A percentile compares a stretch with the other conserved stretches of the same genome.
Conservation (phyloP, 352 stramenopile species). For the Phytopythium sindhum region DNA sequence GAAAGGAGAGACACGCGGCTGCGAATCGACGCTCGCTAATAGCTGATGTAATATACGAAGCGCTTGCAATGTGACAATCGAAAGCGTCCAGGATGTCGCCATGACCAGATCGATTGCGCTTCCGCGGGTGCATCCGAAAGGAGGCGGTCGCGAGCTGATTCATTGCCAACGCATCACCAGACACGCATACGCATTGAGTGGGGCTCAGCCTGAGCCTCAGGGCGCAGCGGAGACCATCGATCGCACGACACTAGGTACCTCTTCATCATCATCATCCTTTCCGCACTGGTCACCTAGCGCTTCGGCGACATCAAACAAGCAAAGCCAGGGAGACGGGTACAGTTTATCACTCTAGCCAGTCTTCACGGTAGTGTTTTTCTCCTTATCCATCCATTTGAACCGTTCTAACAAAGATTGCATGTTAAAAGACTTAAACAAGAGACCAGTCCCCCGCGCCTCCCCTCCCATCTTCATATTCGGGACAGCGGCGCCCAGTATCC, state of each 20-base stretch:
- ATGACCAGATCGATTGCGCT: not conserved
- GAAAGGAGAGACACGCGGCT: not conserved
- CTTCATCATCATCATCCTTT: not conserved
- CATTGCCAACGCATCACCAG: not conserved
- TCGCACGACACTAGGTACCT: not conserved
- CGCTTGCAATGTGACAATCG: not conserved
- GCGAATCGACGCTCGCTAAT: not conserved
- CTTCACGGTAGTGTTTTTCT: too few relatives aligned
- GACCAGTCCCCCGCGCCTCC: too few relatives aligned
- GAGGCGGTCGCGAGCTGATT: not conserved
- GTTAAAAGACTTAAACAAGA: too few relatives aligned
- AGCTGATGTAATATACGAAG: not conserved
- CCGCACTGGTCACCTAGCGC: not conserved
- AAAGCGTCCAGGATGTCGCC: not conserved
- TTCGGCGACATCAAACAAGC: not conserved
- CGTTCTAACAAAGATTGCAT: too few relatives aligned
- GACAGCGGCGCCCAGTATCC: too few relatives aligned
- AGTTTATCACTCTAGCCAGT: too few relatives aligned
- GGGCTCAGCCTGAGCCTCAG: too few relatives aligned
- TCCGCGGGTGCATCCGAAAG: not conserved
- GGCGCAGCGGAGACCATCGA: not conserved
- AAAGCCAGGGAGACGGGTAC: too few relatives aligned
- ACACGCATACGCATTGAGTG: not conserved
- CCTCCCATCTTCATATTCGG: too few relatives aligned
- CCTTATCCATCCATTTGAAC: too few relatives aligned